These are phyloP conservation scores for Fusarium luffae DNA, from an alignment of 2,329 filamentous ascomycete genomes.

Conservation along the genomic window DNA sequence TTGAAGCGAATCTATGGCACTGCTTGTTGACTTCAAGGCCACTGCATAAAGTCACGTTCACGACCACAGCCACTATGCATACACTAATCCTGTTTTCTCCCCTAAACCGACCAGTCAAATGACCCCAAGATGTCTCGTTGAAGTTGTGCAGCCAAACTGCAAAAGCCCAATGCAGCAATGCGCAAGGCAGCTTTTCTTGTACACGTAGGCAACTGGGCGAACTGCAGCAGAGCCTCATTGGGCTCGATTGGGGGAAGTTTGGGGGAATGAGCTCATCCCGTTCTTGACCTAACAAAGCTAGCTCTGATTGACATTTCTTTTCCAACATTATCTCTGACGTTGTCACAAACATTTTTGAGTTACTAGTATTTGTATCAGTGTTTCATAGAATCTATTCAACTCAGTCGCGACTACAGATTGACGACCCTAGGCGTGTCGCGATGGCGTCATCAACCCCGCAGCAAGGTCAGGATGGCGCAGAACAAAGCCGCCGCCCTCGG, in stretches of 20 bases:
- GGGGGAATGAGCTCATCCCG: neutral
- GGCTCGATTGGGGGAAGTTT: neutral
- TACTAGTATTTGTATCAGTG: neutral
- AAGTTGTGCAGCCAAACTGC: neutral
- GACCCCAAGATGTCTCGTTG: neutral
- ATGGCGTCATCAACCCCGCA: constrained; percentile 21
- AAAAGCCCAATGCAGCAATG: neutral
- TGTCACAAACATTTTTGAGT: neutral
- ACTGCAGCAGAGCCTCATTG: constrained; percentile 20
- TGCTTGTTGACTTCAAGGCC: neutral
- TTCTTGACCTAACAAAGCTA: neutral
- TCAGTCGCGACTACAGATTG: neutral
- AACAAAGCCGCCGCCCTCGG: neutral
- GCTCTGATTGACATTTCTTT: neutral
- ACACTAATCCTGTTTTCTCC: neutral
- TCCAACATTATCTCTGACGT: neutral
- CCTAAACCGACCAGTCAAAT: neutral
- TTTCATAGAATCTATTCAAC: too few species aligned
- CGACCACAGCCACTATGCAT: neutral
- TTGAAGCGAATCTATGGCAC: neutral
- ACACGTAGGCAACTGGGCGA: constrained; percentile 17
- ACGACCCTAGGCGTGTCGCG: neutral
- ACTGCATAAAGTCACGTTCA: neutral
- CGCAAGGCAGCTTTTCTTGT: constrained; percentile 10
- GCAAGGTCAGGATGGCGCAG: constrained; percentile 1